Percentiles rank a stretch among this genome's conserved stretches.
These are phyloP conservation scores for Psidium guajava DNA, from an alignment of 345 rosid species.

Conservation along the genomic window DNA sequence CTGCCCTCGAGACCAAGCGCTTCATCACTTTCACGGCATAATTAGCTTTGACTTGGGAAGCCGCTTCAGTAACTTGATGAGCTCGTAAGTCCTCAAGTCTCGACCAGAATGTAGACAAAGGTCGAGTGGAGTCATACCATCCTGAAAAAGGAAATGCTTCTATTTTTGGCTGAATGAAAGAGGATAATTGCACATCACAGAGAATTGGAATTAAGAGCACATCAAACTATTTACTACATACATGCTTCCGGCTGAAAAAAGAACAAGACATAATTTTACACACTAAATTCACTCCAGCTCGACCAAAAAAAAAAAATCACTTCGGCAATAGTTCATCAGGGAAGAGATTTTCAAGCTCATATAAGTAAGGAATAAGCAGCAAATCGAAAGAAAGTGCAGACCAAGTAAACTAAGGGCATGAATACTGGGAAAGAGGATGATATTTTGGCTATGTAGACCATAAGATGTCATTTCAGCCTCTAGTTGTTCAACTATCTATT, in stretches of 20 bases:
- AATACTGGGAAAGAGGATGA: not conserved
- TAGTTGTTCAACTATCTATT: not conserved
- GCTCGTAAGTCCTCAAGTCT: conserved; percentile 51
- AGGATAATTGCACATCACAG: not conserved
- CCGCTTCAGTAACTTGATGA: conserved; percentile 70
- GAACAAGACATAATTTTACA: not conserved
- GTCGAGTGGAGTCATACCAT: conserved; percentile 73
- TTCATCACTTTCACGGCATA: not conserved
- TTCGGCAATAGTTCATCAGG: not conserved
- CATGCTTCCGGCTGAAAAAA: not conserved
- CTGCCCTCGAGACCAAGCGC: not conserved
- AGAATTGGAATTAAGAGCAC: not conserved
- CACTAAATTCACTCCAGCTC: not conserved
- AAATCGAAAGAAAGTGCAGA: not conserved
- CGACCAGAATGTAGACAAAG: conserved; percentile 66
- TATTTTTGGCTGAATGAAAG: not conserved
- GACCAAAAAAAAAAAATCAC: not conserved
- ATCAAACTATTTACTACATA: not conserved
- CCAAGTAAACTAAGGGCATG: not conserved
- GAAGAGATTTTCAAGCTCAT: not conserved
- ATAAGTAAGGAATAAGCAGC: not conserved
- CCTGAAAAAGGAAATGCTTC: conserved; percentile 6
- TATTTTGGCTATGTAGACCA: not conserved
- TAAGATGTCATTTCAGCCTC: not conserved
- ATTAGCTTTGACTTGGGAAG: conserved; percentile 21